phyloP scores from a whole-genome alignment of 495 filamentous ascomycete species.

The Neurospora sp. region DNA sequence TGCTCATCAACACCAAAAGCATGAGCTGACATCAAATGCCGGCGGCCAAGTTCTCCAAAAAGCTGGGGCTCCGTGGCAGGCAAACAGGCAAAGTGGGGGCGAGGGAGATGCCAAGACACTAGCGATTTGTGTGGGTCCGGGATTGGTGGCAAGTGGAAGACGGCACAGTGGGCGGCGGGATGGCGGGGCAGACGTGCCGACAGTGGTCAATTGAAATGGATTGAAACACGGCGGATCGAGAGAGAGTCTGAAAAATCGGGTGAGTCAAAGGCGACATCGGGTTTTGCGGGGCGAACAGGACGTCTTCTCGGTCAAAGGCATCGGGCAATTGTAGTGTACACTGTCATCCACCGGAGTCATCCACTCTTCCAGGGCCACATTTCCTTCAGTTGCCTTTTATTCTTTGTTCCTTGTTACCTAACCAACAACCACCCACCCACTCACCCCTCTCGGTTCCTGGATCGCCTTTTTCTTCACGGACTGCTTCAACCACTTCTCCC shows the following conservation, averaged over 20 bases:
- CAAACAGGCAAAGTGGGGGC: background rate
- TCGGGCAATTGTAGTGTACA: background rate
- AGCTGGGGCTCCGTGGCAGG: background rate
- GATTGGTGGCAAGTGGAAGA: background rate
- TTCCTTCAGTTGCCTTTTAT: background rate
- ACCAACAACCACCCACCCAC: background rate
- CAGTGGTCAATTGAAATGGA: background rate
- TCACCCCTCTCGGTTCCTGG: background rate
- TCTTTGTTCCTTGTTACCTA: background rate
- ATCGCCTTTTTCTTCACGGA: background rate
- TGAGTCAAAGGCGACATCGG: background rate
- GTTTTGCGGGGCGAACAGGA: background rate
- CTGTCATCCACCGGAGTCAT: background rate
- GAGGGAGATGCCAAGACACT: background rate
- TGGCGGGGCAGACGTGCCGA: background rate
- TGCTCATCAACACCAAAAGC: background rate
- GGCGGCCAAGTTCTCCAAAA: background rate
- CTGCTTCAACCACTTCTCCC: background rate
- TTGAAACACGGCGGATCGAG: background rate
- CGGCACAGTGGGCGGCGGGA: background rate
- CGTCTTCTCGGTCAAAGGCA: too few species aligned
- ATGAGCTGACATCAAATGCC: background rate
- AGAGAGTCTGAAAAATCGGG: background rate
- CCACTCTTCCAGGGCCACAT: background rate
- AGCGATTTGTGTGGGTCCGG: background rate